These are phyloP conservation scores for Bothriochloa decipiens DNA, from an alignment of 176 grass and related monocot species.

Conservation along the genomic window DNA sequence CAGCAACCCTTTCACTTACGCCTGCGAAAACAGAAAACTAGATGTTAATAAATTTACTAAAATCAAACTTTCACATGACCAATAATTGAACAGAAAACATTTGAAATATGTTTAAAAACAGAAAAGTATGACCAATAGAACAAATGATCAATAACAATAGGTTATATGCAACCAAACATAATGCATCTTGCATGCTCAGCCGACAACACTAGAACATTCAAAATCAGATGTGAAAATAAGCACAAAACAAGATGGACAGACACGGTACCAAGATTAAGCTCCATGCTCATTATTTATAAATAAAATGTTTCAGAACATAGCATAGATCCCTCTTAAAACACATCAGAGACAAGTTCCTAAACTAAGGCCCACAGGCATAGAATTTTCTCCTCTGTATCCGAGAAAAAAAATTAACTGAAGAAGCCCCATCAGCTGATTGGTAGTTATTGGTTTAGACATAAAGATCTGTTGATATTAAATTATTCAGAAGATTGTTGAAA, in stretches of 20 bases:
- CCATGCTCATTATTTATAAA: not conserved
- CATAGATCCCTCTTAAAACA: not conserved
- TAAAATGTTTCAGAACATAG: not conserved
- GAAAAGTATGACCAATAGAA: not conserved
- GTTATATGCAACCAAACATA: slow-evolving; percentile 9
- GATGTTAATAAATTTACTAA: slow-evolving; percentile 3
- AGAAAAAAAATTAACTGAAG: not conserved
- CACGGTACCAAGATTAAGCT: not conserved
- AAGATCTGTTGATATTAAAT: not conserved
- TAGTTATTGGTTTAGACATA: not conserved
- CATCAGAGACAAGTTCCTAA: not conserved
- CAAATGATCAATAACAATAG: not conserved
- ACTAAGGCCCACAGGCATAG: not conserved
- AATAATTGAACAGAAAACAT: not conserved
- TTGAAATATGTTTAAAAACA: not conserved
- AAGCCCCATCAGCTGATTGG: not conserved
- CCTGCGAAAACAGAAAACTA: slow-evolving; percentile 50
- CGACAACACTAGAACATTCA: not conserved
- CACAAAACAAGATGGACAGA: not conserved
- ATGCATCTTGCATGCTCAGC: not conserved
- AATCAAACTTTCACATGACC: slow-evolving; percentile 23
- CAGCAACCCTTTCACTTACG: slow-evolving; percentile 93
- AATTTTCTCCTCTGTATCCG: not conserved
- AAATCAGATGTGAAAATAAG: not conserved
- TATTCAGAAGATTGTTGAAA: not conserved